phyloP scores from a whole-genome alignment of 139 green algal genomes.

The Tetradesmus obliquus region DNA sequence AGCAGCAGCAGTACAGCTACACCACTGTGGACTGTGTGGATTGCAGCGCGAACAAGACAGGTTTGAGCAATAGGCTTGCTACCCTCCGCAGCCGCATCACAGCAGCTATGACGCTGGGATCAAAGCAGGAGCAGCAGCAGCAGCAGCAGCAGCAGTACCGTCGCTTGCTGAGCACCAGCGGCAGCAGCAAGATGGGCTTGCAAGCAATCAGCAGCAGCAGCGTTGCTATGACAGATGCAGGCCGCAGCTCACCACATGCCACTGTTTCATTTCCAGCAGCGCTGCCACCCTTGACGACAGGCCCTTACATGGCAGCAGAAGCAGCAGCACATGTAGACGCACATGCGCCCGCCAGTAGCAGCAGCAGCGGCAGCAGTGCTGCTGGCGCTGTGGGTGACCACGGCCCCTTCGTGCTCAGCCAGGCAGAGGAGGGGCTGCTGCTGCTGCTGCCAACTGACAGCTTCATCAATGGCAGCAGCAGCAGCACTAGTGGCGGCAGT shows the following conservation, averaged over 20 bases:
- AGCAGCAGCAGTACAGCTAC: slow-evolving; percentile 22
- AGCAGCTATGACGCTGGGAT: no score
- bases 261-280: not conserved
- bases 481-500: not conserved
- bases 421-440: not conserved
- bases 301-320: not conserved
- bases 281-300: not conserved
- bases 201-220: slow-evolving; percentile 51
- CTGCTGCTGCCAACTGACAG: not conserved
- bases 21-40: not conserved
- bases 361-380: not conserved
- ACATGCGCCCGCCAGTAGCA: not conserved
- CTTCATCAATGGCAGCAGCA: not conserved
- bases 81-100: not conserved
- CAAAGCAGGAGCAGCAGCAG: not conserved
- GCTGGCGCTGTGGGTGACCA: not conserved
- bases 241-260: not conserved
- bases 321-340: not conserved
- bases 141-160: slow-evolving; percentile 7
- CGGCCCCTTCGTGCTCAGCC: not conserved
- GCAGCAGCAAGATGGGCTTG: not conserved
- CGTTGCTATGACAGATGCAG: slow-evolving; percentile 12
- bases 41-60: not conserved
- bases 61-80: not conserved
- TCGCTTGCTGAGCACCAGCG: not conserved